Evolutionary conservation across 768 basidiomycete genomes (phyloP).

Genomic region (Mrakia gelida): DNA sequence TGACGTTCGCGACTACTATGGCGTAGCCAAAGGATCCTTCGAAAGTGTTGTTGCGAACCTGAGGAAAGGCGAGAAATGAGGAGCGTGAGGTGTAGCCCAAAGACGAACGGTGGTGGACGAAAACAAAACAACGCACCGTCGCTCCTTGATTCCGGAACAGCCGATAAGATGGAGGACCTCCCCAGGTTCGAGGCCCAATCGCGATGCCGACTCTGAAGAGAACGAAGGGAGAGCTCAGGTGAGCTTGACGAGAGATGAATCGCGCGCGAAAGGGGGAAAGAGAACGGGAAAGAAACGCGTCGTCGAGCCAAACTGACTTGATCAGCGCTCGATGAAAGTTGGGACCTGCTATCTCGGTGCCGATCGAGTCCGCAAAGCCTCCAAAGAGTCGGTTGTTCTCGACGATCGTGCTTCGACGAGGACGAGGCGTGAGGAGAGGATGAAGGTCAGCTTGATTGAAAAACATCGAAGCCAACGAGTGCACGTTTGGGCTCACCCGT

Average conservation of each 20-base stretch:
- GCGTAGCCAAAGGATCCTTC: constrained; percentile 59
- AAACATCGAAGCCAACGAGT: too few relatives aligned
- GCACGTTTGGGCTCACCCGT: background rate
- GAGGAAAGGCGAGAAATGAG: constrained; percentile 42
- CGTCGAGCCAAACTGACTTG: constrained; percentile 46
- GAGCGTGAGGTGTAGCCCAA: too few relatives aligned
- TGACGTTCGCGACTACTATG: constrained; percentile 61
- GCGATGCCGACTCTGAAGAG: constrained; percentile 62
- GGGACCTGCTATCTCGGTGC: constrained; percentile 7
- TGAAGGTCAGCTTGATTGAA: constrained; percentile 53
- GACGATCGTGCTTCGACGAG: constrained; percentile 53
- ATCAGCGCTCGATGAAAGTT: constrained; percentile 55
- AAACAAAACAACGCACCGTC: constrained; percentile 43
- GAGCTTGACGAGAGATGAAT: too few relatives aligned
- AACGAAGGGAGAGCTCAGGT: background rate
- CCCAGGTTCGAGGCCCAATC: constrained; percentile 73
- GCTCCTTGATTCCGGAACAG: background rate
- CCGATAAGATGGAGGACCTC: constrained; percentile 48
- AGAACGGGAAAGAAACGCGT: too few relatives aligned
- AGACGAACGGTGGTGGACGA: background rate
- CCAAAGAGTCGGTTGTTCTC: constrained; percentile 64
- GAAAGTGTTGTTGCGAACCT: constrained; percentile 53
- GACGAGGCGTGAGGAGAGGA: constrained; percentile 51
- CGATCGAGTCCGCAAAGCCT: constrained; percentile 42
- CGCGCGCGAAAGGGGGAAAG: too few relatives aligned